phyloP scores from a whole-genome alignment of 2,329 filamentous ascomycete species.

The Hymenoscyphus scutula region DNA sequence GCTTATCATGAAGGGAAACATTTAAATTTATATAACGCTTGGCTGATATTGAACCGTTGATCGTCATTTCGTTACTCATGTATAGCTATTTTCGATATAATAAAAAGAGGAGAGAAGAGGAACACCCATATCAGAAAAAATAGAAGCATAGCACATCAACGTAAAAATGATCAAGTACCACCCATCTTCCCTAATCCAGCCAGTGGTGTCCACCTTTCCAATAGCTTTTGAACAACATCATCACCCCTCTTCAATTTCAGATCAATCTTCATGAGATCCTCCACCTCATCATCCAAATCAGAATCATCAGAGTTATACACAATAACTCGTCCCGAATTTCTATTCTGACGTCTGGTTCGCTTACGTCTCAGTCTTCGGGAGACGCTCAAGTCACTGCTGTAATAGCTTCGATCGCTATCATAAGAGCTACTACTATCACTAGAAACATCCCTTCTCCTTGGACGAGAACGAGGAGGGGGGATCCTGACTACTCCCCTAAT shows the following conservation, averaged over 20 bases:
- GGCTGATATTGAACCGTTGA: too few species aligned
- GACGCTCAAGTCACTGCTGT: conserved; percentile 15
- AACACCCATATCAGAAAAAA: too few species aligned
- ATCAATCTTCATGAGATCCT: conserved; percentile 19
- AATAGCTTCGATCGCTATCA: not conserved
- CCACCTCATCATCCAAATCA: conserved; percentile 15
- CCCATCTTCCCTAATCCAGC: conserved; percentile 7
- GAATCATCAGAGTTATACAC: conserved; percentile 7
- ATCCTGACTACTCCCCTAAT: too few species aligned
- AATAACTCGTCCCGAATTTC: not conserved
- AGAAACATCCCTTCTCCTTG: not conserved
- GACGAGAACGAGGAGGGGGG: not conserved
- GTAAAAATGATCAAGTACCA: not conserved
- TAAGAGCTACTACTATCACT: conserved; percentile 13
- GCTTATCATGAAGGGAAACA: too few species aligned
- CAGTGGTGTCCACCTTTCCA: conserved; percentile 22
- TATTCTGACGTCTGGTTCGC: not conserved
- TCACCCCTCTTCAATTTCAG: conserved; percentile 20
- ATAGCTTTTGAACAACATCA: conserved; percentile 21
- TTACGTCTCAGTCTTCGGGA: conserved; percentile 14
- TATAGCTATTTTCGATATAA: too few species aligned
- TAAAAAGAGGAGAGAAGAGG: too few species aligned
- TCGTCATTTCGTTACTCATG: too few species aligned
- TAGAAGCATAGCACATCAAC: not conserved
- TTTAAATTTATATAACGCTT: too few species aligned